Evolutionary conservation across 2,329 filamentous ascomycete genomes (phyloP), one percentile per base, ranked within the genome.

Genomic region (Aspergillus novoparasiticus): DNA sequence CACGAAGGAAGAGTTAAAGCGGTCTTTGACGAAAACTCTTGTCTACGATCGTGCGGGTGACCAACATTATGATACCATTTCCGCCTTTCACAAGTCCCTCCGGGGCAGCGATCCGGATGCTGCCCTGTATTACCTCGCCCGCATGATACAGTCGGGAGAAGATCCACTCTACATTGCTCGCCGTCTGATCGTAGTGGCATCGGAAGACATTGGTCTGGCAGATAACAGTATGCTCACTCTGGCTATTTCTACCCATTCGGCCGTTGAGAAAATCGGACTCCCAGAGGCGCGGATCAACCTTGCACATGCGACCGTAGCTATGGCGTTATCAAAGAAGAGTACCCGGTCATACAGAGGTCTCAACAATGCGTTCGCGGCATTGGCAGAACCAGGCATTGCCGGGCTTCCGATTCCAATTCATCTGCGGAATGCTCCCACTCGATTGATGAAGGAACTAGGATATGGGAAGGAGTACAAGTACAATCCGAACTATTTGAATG

Each of bases 41-140:
- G 93, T 98, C 16, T 98, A 98, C 79, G 95, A 99, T 78, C 89
- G 95, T 60, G 92, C 91, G 0, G 94, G 95, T 58, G 95, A 99
- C 78, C 93, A 97, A 76, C 95, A 98, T 80, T 99, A 98, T 81
- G 94, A 99, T 75, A 95, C 92, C 59, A 98, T 99, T 72, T 96
- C 92, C 0, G 95, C 95, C 34, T 95, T 98, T 71, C 95, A 98
- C 84, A 99, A 99, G 73, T 93, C 93, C 2, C 89, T 98, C 11
- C 90, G 95, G 53, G 95, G 95, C 46, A 90, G 88, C 60, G 90
- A 97, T 72, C 79, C 94, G 0, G 91, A 98, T 76, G 95, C 94
- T 0, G 86, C 94, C 0, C 85, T 99, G 1, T 99, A 98, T 81
- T 99, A 98, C 76, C 87, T 99, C 1, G 92, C 92, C 0, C 90